Evolutionary conservation across 352 stramenopile genomes (phyloP), one percentile per base, ranked within the genome.

Genomic region (Chrysophaeum taylorii): DNA sequence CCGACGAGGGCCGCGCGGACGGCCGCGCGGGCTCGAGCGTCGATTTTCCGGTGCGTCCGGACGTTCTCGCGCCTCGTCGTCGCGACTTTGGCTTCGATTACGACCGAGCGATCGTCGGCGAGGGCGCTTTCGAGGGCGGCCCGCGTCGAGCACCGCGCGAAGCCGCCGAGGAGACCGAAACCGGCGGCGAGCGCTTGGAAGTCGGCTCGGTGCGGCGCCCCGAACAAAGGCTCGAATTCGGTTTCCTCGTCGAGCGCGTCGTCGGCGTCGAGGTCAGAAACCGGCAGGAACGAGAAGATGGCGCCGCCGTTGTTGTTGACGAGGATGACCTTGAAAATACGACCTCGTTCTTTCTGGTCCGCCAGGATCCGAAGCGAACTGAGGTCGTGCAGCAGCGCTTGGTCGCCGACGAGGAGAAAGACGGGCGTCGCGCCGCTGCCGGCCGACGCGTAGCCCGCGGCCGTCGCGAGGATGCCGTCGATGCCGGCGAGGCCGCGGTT

Each of bases 271-370:
- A 60, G 18, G 25, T 25, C 48, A 18, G 18, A 7, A 9, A 60
- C n/a, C 2, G 57, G 57, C 9, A 66, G 57, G 23, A 66, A 66
- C 9, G 14, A 38, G 57, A 66, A 66, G 57, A 66, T 66, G 35
- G 12, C 57, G 14, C 57, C 57, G 31, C 57, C 57, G 57, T n/a
- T 36, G 57, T 66, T 66, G 57, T 66, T 45, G 12, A 43, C 31
- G 9, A 25, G 33, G 12, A 66, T 36, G 36, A 43, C 27, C 5
- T 9, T 2, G 33, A 66, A 18, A 18, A 21, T 2, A 2, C 4
- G 2, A 9, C 50, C 50, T 2, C 50, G 50, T 12, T 37, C 15
- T 5, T 21, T 18, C 5, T 31, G 33, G 57, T 66, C 57, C 2
- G 14, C 14, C 33, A 66, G 2, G 57, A 35, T 36, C 16, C 57